Evolutionary conservation across 768 basidiomycete genomes (phyloP), one percentile per base, ranked within the genome.

Genomic region (Trametes sanguinea): DNA sequence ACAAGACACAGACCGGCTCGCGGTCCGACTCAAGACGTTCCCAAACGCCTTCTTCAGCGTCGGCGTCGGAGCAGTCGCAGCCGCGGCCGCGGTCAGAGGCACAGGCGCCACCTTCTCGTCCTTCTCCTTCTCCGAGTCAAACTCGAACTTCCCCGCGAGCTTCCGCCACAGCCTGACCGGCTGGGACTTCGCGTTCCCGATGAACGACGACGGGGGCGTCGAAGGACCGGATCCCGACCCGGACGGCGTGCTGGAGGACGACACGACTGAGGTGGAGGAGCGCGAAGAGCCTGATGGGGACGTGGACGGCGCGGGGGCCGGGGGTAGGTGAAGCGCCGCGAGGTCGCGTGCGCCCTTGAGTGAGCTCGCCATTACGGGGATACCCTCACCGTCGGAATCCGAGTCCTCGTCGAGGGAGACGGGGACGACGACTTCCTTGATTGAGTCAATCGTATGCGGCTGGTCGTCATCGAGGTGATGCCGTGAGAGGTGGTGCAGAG

Each of bases 381-480:
- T 61, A 6, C 58, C 63, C 45, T 64, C 56, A 6, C 2, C 16
- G 32, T 62, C 64, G 13, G 48, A 39, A 2, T 61, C 62, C 9
- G 45, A 50, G 11, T 64, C 65, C 27, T 45, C 55, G 1, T 17
- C 37, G 33, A 53, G 37, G 9, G 50, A 51, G 52, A 39, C 37
- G 22, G 60, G 57, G 0, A 63, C 35, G 45, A 67, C 65, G 55
- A 70, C 64, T 53, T 70, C 69, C 42, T 50, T 46, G 48, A 70
- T 67, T 1, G 65, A 54, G 47, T 62, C 54, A 33, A 59, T 47
- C 16, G 62, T 52, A 16, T 57, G 37, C 14, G 57, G 61, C 22
- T 40, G 61, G 48, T 65, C 65, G 22, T 64, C 67, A 33, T 60
- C 62, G 8, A 62, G 67, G 8, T 61, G 61, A 52, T 54, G 64